A percentile compares a stretch with the other conserved stretches of the same genome.
phyloP scores from a whole-genome alignment of 345 rosid genomes.

The Hibiscus syriacus region DNA sequence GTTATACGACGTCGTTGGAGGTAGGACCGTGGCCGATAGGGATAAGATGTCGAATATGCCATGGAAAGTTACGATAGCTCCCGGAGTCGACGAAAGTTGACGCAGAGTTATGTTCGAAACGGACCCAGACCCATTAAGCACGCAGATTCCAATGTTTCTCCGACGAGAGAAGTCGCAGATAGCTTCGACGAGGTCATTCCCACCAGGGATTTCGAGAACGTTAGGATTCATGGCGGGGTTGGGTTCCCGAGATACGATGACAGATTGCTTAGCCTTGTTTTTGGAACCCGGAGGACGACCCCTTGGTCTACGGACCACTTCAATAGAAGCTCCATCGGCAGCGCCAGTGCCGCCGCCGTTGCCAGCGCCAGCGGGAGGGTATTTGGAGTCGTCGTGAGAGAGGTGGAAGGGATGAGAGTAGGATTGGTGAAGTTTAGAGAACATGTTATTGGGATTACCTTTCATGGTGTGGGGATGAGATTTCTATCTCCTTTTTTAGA shows the following conservation, averaged over 20 bases:
- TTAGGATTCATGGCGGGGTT: constrained; percentile 79
- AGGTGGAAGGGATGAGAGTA: constrained; percentile 5
- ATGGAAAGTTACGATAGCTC: constrained; percentile 68
- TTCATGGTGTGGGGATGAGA: constrained; percentile 35
- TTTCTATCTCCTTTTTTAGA: neutral
- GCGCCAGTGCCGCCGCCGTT: neutral
- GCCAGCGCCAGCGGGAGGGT: constrained; percentile 3
- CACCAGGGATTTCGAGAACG: constrained; percentile 69
- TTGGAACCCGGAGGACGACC: constrained; percentile 91
- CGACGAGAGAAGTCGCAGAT: constrained; percentile 67
- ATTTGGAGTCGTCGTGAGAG: neutral
- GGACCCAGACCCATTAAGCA: constrained; percentile 70
- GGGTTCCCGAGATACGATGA: constrained; percentile 48
- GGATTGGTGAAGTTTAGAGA: constrained; percentile 41
- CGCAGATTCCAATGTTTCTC: constrained; percentile 47
- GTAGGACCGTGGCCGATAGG: constrained; percentile 69
- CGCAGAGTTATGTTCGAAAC: constrained; percentile 83
- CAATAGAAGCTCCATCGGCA: constrained; percentile 61
- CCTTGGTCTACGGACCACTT: constrained; percentile 68
- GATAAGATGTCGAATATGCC: constrained; percentile 87
- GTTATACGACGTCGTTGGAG: constrained; percentile 34
- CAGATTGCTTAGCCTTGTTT: constrained; percentile 72
- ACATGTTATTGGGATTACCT: constrained; percentile 39
- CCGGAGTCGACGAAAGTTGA: constrained; percentile 67
- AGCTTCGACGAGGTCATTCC: constrained; percentile 64